phyloP scores from a whole-genome alignment of 805 yeast genomes.

The Peterozyma toletana region DNA sequence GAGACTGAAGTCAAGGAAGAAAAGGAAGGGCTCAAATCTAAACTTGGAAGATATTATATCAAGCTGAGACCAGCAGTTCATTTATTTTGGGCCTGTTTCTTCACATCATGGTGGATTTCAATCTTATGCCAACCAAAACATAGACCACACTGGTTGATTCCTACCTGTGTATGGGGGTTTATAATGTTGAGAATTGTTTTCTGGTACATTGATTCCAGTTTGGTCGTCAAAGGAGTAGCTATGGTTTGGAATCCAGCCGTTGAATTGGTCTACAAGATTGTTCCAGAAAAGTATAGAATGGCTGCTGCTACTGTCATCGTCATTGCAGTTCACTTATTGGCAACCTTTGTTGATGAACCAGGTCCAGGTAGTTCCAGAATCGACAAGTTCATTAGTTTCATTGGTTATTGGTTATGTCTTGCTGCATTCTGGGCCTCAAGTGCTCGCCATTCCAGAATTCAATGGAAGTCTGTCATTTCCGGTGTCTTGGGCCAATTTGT shows the following conservation, averaged over 20 bases:
- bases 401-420: constrained; percentile 44
- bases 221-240: constrained; percentile 13
- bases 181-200: constrained; percentile 34
- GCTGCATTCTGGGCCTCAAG: constrained; percentile 37
- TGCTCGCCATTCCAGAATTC: constrained; percentile 33
- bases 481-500: constrained; percentile 56
- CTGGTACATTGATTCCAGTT: constrained; percentile 27
- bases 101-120: constrained; percentile 36
- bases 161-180: constrained; percentile 33
- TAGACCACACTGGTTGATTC: constrained; percentile 38
- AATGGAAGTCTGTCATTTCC: constrained; percentile 54
- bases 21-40: constrained; percentile 10
- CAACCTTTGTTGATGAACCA: constrained; percentile 47
- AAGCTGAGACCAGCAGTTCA: constrained; percentile 3
- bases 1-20: constrained; percentile 8
- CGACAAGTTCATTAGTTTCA: constrained; percentile 53
- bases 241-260: constrained; percentile 23
- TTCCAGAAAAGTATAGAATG: constrained; percentile 36
- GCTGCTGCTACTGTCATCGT: constrained; percentile 35
- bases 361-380: constrained; percentile 39
- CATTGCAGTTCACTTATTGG: constrained; percentile 37
- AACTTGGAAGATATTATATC: not conserved
- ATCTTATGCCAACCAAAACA: constrained; percentile 33
- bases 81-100: constrained; percentile 18
- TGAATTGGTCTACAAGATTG: constrained; percentile 25